A percentile compares a stretch with the other conserved stretches of the same genome.
Conservation (phyloP, 306 rosid genomes). For the Parietaria judaica region DNA sequence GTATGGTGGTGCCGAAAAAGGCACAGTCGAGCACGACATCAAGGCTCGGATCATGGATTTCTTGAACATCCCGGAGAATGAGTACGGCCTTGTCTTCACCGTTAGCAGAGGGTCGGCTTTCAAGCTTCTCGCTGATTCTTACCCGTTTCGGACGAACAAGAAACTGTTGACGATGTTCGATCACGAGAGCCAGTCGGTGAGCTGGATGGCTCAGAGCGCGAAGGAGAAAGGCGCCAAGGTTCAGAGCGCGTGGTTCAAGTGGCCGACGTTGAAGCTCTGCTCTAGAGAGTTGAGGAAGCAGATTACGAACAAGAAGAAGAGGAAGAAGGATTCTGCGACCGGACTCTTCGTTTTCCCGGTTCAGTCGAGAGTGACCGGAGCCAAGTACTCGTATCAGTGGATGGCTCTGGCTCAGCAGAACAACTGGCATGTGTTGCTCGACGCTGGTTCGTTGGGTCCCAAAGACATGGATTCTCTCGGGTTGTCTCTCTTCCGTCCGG, state of each 20-base stretch:
- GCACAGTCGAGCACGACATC: slow-evolving; percentile 74
- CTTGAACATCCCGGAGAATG: slow-evolving; percentile 84
- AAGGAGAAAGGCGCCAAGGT: slow-evolving; percentile 86
- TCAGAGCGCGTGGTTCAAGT: slow-evolving; percentile 84
- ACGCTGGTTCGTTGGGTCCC: slow-evolving; percentile 98
- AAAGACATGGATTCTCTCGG: slow-evolving; percentile 99
- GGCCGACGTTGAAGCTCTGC: slow-evolving; percentile 97
- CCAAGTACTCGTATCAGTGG: slow-evolving; percentile 98
- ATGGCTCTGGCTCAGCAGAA: slow-evolving; percentile 99
- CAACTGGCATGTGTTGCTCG: slow-evolving; percentile 95
- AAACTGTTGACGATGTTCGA: slow-evolving; percentile 97
- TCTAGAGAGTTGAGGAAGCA: slow-evolving; percentile 89
- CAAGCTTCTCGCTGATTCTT: slow-evolving; percentile 80
- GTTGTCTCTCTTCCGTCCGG: slow-evolving; percentile 88
- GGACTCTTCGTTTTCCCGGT: slow-evolving; percentile 98
- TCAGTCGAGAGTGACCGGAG: slow-evolving; percentile 95
- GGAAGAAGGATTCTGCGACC: slow-evolving; percentile 87
- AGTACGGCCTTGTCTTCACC: slow-evolving; percentile 94
- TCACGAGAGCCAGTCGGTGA: slow-evolving; percentile 95
- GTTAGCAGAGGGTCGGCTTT: slow-evolving; percentile 98
- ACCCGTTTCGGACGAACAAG: slow-evolving; percentile 85
- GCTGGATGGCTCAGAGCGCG: slow-evolving; percentile 99
- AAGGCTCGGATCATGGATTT: slow-evolving; percentile 84
- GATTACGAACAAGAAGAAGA: slow-evolving; percentile 64
- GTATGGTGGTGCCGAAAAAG: slow-evolving; percentile 85